phyloP scores from a whole-genome alignment of 1,284 basidiomycete species.

The Mycosarcoma maydis region DNA sequence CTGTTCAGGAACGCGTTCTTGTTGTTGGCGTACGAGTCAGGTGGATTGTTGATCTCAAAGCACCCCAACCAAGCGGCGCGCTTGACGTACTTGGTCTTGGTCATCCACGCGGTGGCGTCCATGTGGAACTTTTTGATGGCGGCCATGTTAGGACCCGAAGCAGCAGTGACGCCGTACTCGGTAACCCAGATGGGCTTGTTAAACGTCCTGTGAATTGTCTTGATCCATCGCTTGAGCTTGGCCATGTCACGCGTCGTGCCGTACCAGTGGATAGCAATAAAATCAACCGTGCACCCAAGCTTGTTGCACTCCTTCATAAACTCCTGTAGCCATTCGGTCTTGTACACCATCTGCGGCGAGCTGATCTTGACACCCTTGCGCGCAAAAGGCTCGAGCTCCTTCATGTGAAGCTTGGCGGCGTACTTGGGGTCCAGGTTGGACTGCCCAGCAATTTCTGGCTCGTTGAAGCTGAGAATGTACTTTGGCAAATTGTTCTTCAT shows the following conservation, averaged over 20 bases:
- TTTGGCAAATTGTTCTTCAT: slow-evolving; percentile 47
- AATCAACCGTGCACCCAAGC: slow-evolving; percentile 58
- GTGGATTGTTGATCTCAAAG: slow-evolving; percentile 56
- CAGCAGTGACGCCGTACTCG: slow-evolving; percentile 62
- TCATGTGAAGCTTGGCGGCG: slow-evolving; percentile 57
- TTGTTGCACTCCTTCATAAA: slow-evolving; percentile 61
- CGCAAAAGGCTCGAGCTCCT: slow-evolving; percentile 61
- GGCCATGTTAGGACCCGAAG: slow-evolving; percentile 44
- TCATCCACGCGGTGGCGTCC: slow-evolving; percentile 56
- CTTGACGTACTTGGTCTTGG: slow-evolving; percentile 50
- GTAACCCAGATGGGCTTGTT: slow-evolving; percentile 63
- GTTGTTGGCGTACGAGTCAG: slow-evolving; percentile 60
- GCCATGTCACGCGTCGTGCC: slow-evolving; percentile 55
- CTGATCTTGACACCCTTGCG: slow-evolving; percentile 60
- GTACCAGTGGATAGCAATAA: slow-evolving; percentile 67
- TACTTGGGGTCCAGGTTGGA: slow-evolving; percentile 53
- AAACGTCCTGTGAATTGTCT: slow-evolving; percentile 52
- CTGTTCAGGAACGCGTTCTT: slow-evolving; percentile 61
- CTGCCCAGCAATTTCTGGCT: slow-evolving; percentile 60
- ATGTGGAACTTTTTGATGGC: slow-evolving; percentile 56
- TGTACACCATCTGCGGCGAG: slow-evolving; percentile 64
- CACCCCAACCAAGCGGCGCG: slow-evolving; percentile 64
- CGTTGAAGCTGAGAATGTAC: slow-evolving; percentile 61
- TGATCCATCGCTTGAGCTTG: slow-evolving; percentile 55
- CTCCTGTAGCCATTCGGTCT: slow-evolving; percentile 56